Evolutionary conservation across 441 rosid genomes (phyloP).

Genomic region (Geranium incanum): DNA sequence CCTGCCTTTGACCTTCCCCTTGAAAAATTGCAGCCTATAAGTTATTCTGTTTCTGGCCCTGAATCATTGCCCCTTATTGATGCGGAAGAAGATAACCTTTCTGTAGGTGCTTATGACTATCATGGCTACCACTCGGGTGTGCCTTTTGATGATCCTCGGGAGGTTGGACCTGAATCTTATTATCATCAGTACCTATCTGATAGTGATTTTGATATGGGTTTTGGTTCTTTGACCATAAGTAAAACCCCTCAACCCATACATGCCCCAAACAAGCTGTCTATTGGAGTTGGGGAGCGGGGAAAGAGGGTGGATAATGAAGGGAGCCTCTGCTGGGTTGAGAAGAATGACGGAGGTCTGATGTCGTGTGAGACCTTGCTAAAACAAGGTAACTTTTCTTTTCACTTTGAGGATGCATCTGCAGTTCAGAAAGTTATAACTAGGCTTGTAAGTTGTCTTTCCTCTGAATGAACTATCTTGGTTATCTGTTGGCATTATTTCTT

Average conservation of each 20-base stretch:
- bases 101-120: slow-evolving; percentile 11
- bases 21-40: slow-evolving; percentile 7
- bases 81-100: neutral
- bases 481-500: neutral
- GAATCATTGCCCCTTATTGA: slow-evolving; percentile 22
- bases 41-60: slow-evolving; percentile 20
- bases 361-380: slow-evolving; percentile 10
- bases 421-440: neutral
- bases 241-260: slow-evolving; percentile 4
- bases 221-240: neutral
- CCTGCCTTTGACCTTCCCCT: slow-evolving; percentile 11
- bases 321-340: neutral
- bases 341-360: neutral
- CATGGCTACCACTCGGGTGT: slow-evolving; percentile 17
- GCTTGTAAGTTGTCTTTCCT: neutral
- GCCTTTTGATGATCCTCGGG: slow-evolving; percentile 13
- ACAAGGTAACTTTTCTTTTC: slow-evolving; percentile 20
- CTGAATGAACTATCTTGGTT: neutral
- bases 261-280: neutral
- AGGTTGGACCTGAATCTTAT: slow-evolving; percentile 12
- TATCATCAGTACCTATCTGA: slow-evolving; percentile 4
- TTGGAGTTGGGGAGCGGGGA: slow-evolving; percentile 6
- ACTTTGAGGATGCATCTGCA: neutral
- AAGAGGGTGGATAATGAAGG: slow-evolving; percentile 3
- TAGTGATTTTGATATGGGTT: neutral